Evolutionary conservation across 192 early-diverging fungal genomes (phyloP), one percentile per base, ranked within the genome.

Genomic region (Backusella australiensis): DNA sequence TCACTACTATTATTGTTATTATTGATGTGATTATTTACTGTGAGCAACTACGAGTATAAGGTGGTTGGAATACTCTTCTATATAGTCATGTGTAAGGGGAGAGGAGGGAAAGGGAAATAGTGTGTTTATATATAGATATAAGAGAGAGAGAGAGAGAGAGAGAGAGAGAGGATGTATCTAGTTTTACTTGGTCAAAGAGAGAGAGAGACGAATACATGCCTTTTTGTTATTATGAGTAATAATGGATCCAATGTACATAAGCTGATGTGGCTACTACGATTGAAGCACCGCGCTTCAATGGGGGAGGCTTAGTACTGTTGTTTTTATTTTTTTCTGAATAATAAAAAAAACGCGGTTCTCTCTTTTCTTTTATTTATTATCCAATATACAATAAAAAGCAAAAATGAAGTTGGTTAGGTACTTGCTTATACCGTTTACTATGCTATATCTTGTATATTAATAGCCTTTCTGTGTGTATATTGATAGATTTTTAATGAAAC

Each of bases 401-500:
- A 71, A 71, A 49, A 71, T 71, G 70, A 71, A 71, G 70, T 71
- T 71, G 44, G 70, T 71, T 41, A 71, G 69, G 69, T 71, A 71
- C 3, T 68, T n/a, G 4, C 36, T 11, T 0, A 12, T 2, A 4
- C 12, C 14, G 3, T 9, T 4, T 6, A 3, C 3, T 4, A 29
- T 6, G 32, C 14, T 17, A 49, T 29, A 15, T 46, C 2, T 49
- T 23, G 8, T 32, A 67, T 67, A 34, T 14, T 35, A 67, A 67
- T 3, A 32, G 6, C 34, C 34, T 14, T 3, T 35, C 19, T 11
- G 38, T 69, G 8, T 39, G 2, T 21, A 23, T 36, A 7, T 38
- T 26, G 1, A 41, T 71, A 95, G 97, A 85, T 99, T 99, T 88
- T 89, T 99, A 81, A 97, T 97, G 95, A 99, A 99, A 88, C 90